Evolutionary conservation across 1,284 basidiomycete species (phyloP).

Genomic region (Malassezia sympodialis): DNA sequence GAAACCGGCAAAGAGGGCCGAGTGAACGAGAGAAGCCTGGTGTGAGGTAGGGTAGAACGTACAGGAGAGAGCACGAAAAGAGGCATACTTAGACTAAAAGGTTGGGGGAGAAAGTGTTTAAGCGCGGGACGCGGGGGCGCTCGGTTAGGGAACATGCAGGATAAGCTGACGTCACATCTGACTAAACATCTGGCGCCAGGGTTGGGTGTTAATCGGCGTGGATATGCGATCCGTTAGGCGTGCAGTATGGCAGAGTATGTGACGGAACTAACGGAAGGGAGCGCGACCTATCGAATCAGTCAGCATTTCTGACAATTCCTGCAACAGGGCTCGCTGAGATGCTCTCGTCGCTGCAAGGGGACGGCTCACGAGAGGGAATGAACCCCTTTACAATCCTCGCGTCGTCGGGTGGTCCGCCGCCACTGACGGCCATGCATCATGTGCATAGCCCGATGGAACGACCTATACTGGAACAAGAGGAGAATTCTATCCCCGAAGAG

Average conservation of each 20-base stretch:
- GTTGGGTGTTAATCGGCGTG: background rate
- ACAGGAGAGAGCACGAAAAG: constrained; percentile 39
- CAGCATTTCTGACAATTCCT: constrained; percentile 4
- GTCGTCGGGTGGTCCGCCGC: background rate
- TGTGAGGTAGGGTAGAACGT: background rate
- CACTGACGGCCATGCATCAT: background rate
- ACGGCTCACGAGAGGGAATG: background rate
- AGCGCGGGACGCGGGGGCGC: background rate
- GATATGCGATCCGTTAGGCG: background rate
- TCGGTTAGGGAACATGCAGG: background rate
- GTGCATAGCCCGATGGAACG: background rate
- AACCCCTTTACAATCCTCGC: constrained; percentile 3
- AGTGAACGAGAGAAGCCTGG: constrained; percentile 46
- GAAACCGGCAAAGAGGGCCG: constrained; percentile 43
- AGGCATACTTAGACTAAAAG: constrained; percentile 30
- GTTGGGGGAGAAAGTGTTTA: background rate
- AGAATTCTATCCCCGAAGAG: background rate
- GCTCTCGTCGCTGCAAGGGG: background rate
- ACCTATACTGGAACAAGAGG: background rate
- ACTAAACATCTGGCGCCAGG: background rate
- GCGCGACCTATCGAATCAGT: background rate
- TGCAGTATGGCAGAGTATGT: constrained; percentile 16
- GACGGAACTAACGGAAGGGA: constrained; percentile 11
- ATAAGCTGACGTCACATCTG: background rate
- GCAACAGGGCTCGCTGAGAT: constrained; percentile 5